A percentile compares a stretch with the other conserved stretches of the same genome.
These are phyloP conservation scores for Diutina catenulata DNA, from an alignment of 1,139 yeast species.

Conservation along the genomic window DNA sequence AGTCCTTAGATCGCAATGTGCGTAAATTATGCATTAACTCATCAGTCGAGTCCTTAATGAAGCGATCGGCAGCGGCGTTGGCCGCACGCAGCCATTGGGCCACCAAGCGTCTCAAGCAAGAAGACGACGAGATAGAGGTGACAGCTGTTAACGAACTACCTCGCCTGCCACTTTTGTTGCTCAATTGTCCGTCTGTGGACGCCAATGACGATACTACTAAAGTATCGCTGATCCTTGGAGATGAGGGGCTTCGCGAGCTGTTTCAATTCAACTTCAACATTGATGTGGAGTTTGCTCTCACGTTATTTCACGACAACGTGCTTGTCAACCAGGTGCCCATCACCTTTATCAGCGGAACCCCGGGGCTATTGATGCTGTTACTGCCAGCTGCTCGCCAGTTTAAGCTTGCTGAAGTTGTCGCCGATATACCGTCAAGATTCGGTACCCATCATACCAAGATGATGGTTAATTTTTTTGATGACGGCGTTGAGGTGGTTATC, in stretches of 20 bases:
- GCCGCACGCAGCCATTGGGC: constrained; percentile 21
- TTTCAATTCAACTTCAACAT: constrained; percentile 41
- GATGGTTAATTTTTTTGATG: constrained; percentile 46
- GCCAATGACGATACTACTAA: constrained; percentile 10
- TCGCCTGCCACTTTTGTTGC: neutral
- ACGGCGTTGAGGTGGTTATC: constrained; percentile 35
- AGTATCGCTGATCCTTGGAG: constrained; percentile 20
- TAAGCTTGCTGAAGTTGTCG: constrained; percentile 20
- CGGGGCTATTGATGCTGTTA: neutral
- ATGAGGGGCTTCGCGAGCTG: constrained; percentile 20
- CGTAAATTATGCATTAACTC: too few relatives aligned
- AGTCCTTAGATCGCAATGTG: too few relatives aligned
- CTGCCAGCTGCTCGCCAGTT: constrained; percentile 8
- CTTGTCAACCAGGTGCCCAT: constrained; percentile 12
- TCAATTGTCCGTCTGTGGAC: neutral
- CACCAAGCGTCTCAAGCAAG: constrained; percentile 7
- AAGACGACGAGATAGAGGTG: neutral
- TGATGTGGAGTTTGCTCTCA: constrained; percentile 27
- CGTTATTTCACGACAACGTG: constrained; percentile 21
- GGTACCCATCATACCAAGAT: constrained; percentile 58
- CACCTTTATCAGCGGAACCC: constrained; percentile 22
- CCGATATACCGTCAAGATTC: constrained; percentile 21
- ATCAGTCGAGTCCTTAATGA: too few relatives aligned
- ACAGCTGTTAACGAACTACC: neutral
- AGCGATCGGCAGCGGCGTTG: constrained; percentile 15